Percentiles rank a stretch among this genome's conserved stretches.
phyloP scores from a whole-genome alignment of 208 protist genomes.

The Trypanosoma conorhini region DNA sequence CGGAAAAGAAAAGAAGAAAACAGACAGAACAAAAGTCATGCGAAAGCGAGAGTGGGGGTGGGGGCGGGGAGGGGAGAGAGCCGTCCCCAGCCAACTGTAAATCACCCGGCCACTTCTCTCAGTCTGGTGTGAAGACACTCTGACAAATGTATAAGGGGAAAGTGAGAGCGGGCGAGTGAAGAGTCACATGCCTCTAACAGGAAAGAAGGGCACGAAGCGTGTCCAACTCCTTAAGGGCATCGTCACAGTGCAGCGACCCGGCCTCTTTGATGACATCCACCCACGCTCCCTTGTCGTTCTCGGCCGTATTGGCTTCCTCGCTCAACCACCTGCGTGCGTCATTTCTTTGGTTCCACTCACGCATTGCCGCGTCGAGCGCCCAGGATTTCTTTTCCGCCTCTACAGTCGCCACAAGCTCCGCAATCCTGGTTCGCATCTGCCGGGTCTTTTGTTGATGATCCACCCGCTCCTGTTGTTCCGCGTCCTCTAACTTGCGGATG shows the following conservation, averaged over 20 bases:
- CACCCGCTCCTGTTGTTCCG: conserved; percentile 43
- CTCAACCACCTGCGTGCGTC: conserved; percentile 52
- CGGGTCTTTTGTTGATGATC: conserved; percentile 49
- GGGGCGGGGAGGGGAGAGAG: too few relatives aligned
- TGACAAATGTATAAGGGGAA: background rate
- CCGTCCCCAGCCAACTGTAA: background rate
- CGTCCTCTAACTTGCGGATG: conserved; percentile 51
- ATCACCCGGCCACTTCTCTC: background rate
- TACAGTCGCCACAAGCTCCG: conserved; percentile 41
- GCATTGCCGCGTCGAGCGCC: conserved; percentile 70
- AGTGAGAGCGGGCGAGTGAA: background rate
- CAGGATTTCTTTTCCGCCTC: conserved; percentile 80
- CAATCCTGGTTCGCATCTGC: conserved; percentile 45
- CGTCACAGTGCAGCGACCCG: conserved; percentile 42
- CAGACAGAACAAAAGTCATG: background rate
- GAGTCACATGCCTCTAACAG: conserved; percentile 11
- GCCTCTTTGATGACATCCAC: conserved; percentile 73
- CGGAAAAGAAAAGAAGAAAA: too few relatives aligned
- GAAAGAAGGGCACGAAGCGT: conserved; percentile 38
- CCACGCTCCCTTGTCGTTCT: conserved; percentile 65
- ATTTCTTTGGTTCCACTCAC: conserved; percentile 64
- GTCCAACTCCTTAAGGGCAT: conserved; percentile 41
- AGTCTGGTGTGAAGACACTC: background rate
- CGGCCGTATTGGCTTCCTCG: conserved; percentile 59
- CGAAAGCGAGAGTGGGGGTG: background rate